These are phyloP conservation scores for Xerocomus brunneocitrinus DNA, from an alignment of 768 basidiomycete genomes.

Conservation along the genomic window DNA sequence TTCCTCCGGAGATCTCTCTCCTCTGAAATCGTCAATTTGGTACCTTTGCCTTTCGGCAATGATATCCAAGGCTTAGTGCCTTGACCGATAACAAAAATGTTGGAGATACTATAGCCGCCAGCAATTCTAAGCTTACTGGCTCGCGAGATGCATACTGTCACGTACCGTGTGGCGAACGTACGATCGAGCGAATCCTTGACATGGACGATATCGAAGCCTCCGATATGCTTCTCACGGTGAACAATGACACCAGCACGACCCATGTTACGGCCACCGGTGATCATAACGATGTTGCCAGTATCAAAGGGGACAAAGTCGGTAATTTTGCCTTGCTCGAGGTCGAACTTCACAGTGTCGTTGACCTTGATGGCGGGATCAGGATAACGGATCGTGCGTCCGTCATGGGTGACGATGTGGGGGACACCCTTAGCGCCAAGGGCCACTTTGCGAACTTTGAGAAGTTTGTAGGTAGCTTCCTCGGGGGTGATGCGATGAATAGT, in stretches of 20 bases:
- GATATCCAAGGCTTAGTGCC: slow-evolving; percentile 96
- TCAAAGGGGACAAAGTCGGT: slow-evolving; percentile 92
- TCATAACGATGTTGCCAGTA: slow-evolving; percentile 93
- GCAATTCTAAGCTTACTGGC: not conserved
- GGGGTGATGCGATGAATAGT: slow-evolving; percentile 98
- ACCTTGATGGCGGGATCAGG: slow-evolving; percentile 93
- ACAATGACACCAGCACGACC: slow-evolving; percentile 95
- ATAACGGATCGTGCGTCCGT: slow-evolving; percentile 99
- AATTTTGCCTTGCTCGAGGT: slow-evolving; percentile 93
- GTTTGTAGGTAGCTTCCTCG: slow-evolving; percentile 96
- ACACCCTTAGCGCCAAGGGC: slow-evolving; percentile 92
- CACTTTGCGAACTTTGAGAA: slow-evolving; percentile 89
- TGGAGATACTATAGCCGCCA: slow-evolving; percentile 62
- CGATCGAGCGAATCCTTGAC: slow-evolving; percentile 93
- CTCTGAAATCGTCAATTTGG: slow-evolving; percentile 95
- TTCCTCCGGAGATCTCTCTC: slow-evolving; percentile 92
- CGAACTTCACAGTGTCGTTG: slow-evolving; percentile 98
- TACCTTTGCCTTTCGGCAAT: slow-evolving; percentile 95
- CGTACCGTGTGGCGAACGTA: slow-evolving; percentile 95
- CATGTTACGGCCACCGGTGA: slow-evolving; percentile 99
- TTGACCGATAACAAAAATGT: slow-evolving; percentile 98
- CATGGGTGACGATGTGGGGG: slow-evolving; percentile 96
- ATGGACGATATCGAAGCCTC: slow-evolving; percentile 98
- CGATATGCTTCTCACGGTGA: slow-evolving; percentile 94
- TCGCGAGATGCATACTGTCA: slow-evolving; percentile 7